Evolutionary conservation across 2,329 filamentous ascomycete genomes (phyloP).

Genomic region (Diaporthe sp.): DNA sequence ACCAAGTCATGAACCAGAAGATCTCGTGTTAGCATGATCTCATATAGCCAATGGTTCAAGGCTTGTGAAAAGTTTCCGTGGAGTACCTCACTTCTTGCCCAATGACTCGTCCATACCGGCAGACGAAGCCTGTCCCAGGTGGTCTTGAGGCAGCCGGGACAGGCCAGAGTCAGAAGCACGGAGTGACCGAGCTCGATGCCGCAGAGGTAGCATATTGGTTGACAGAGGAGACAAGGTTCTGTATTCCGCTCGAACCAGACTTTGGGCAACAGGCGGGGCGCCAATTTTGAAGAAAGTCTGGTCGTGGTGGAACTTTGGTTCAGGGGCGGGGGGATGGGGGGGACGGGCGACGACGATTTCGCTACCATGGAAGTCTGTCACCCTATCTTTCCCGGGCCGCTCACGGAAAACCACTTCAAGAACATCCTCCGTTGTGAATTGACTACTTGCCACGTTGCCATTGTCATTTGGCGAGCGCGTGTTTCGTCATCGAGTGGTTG

Average conservation of each 20-base stretch:
- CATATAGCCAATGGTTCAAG: neutral
- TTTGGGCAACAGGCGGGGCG: constrained; percentile 17
- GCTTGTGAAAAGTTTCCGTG: neutral
- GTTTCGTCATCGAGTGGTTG: neutral
- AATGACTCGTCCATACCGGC: neutral
- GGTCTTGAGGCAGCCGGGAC: neutral
- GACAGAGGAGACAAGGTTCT: neutral
- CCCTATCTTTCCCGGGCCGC: neutral
- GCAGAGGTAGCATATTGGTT: neutral
- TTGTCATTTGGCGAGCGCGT: neutral
- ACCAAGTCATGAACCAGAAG: neutral
- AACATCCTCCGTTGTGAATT: neutral
- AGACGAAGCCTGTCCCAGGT: neutral
- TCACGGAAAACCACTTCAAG: neutral
- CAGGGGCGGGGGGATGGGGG: constrained; percentile 12
- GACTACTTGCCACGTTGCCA: neutral
- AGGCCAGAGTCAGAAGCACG: neutral
- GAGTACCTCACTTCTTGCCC: neutral
- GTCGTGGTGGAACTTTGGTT: constrained; percentile 24
- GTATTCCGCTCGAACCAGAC: constrained; percentile 7
- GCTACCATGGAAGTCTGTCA: constrained; percentile 11
- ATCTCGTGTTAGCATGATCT: constrained; percentile 1
- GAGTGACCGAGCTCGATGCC: neutral
- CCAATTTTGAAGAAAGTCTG: constrained; percentile 11
- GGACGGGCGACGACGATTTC: constrained; percentile 2